Conservation (phyloP, 352 stramenopile species). For the Phytophthora agathidicida region DNA sequence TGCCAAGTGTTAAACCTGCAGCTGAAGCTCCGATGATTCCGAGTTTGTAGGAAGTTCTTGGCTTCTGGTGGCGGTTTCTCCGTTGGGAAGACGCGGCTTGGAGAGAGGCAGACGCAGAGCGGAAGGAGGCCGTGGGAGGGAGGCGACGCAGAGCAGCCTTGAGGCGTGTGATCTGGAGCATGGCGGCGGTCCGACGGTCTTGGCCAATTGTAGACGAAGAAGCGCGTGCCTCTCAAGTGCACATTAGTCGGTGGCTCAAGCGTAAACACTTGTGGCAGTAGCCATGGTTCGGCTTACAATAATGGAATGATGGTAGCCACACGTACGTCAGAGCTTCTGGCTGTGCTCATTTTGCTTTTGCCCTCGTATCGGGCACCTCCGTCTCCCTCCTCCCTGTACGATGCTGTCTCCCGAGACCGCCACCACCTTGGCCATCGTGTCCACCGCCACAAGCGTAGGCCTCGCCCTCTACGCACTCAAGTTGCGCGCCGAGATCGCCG, state of each 20-base stretch:
- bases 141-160: slow-evolving; percentile 20
- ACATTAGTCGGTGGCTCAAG: slow-evolving; percentile 6
- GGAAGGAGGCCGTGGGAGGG: neutral
- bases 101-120: neutral
- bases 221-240: neutral
- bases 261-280: slow-evolving; percentile 30
- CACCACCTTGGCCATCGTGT: slow-evolving; percentile 32
- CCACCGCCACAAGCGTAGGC: slow-evolving; percentile 37
- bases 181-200: neutral
- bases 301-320: too few relatives aligned
- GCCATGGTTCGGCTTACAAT: too few relatives aligned
- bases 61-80: neutral
- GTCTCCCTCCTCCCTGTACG: too few relatives aligned
- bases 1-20: slow-evolving; percentile 11
- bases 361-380: slow-evolving; percentile 3
- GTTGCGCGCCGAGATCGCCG: slow-evolving; percentile 31
- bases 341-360: slow-evolving; percentile 11
- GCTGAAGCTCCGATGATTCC: slow-evolving; percentile 6
- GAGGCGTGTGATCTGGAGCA: slow-evolving; percentile 9
- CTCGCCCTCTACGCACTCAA: slow-evolving; percentile 47
- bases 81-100: slow-evolving; percentile 1
- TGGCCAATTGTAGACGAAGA: slow-evolving; percentile 15
- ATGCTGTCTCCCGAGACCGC: slow-evolving; percentile 30
- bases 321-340: neutral
- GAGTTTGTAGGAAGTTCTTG: slow-evolving; percentile 2